Percentiles rank a stretch among this genome's conserved stretches.
phyloP scores from a whole-genome alignment of 2,329 filamentous ascomycete species.

The Aspergillus eucalypticola region DNA sequence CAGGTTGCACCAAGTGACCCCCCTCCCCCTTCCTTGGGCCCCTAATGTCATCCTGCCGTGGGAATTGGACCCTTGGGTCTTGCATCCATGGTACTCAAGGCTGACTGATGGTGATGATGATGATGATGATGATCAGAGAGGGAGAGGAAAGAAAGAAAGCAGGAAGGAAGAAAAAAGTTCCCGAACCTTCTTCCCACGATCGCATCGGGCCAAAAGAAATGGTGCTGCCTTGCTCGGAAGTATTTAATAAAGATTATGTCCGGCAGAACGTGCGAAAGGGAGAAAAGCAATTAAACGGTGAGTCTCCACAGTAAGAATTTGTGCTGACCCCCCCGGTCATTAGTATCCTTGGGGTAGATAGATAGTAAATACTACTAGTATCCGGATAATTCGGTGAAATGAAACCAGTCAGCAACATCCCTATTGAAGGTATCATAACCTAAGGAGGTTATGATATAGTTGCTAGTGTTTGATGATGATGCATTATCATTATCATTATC shows the following conservation, averaged over 20 bases:
- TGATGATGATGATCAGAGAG: no score
- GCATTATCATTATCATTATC: no score
- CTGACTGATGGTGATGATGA: not conserved
- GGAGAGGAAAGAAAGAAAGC: no score
- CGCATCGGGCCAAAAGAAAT: not conserved
- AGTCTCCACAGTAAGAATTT: not conserved
- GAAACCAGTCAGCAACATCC: not conserved
- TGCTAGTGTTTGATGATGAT: no score
- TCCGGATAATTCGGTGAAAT: no score
- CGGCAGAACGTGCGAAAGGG: not conserved
- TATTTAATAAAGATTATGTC: not conserved
- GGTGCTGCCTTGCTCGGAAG: not conserved
- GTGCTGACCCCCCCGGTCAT: not conserved
- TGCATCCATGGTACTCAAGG: not conserved
- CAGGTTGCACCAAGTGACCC: not conserved
- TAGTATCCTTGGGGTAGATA: not conserved
- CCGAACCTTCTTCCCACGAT: not conserved
- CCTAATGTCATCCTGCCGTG: not conserved
- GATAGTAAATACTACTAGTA: no score
- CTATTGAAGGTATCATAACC: not conserved
- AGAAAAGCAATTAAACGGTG: not conserved
- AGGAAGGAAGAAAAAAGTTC: no score
- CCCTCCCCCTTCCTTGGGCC: not conserved
- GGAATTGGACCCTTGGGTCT: not conserved
- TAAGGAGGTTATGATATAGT: no score